Percentiles rank a stretch among this genome's conserved stretches.
Conservation (phyloP, 495 filamentous ascomycete genomes). For the Alectoria sarmentosa region DNA sequence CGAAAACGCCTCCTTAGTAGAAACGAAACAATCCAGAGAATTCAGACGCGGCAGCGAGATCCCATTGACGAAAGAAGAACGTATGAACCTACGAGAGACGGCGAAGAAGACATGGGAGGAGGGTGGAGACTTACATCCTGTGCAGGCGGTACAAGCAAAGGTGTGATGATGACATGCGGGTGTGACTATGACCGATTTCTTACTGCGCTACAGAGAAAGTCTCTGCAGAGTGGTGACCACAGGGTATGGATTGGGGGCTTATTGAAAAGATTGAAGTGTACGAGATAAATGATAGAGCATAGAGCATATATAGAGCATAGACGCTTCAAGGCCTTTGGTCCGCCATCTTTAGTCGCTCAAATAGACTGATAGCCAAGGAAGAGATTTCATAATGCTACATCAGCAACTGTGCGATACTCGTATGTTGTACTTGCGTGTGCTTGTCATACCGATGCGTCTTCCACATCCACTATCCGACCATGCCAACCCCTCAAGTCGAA, state of each 20-base stretch:
- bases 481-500: no score
- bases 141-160: slow-evolving; percentile 21
- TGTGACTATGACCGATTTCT: slow-evolving; percentile 3
- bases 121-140: slow-evolving; percentile 23
- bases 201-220: slow-evolving; percentile 5
- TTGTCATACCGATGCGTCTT: not conserved
- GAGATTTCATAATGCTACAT: not conserved
- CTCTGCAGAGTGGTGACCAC: not conserved
- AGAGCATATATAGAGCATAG: not conserved
- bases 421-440: not conserved
- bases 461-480: not conserved
- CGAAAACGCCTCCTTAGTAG: slow-evolving; percentile 54
- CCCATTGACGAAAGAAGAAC: slow-evolving; percentile 39
- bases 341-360: not conserved
- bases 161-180: slow-evolving; percentile 20
- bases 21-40: slow-evolving; percentile 52
- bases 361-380: not conserved
- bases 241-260: slow-evolving; percentile 11
- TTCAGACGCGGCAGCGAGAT: slow-evolving; percentile 49
- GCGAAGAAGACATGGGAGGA: slow-evolving; percentile 25
- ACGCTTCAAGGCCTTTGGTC: not conserved
- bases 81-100: slow-evolving; percentile 31
- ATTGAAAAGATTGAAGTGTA: not conserved
- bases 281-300: slow-evolving; percentile 2
- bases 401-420: not conserved